A percentile compares a stretch with the other conserved stretches of the same genome.
phyloP scores from a whole-genome alignment of 306 rosid genomes.

The Astragalus glycyphyllos region DNA sequence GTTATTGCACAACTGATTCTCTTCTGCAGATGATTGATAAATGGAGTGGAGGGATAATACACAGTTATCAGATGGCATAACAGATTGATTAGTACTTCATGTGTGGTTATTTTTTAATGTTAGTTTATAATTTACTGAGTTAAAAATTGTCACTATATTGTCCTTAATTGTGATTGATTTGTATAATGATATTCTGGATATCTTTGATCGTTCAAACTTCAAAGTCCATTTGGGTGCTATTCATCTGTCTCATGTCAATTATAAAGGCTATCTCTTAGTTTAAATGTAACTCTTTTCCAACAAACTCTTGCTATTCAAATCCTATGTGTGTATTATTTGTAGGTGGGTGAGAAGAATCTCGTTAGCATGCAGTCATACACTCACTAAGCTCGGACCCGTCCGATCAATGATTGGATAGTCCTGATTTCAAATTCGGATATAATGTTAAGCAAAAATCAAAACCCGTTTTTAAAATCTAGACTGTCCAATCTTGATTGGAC shows the following conservation, averaged over 20 bases:
- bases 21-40: constrained; percentile 2
- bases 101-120: constrained; percentile 36
- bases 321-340: too few relatives aligned
- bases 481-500: too few relatives aligned
- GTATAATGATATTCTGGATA: not conserved
- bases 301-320: too few relatives aligned
- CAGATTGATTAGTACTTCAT: constrained; percentile 9
- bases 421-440: too few relatives aligned
- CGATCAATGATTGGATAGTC: too few relatives aligned
- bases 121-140: constrained; percentile 18
- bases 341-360: too few relatives aligned
- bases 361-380: too few relatives aligned
- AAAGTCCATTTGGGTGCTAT: not conserved
- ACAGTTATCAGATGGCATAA: constrained; percentile 15
- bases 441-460: too few relatives aligned
- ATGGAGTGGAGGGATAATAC: constrained; percentile 39
- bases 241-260: constrained; percentile 6
- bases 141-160: not conserved
- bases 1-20: constrained; percentile 22
- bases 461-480: too few relatives aligned
- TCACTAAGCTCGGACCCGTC: too few relatives aligned
- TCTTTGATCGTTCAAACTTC: not conserved
- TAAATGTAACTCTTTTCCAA: constrained; percentile 5
- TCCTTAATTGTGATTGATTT: constrained; percentile 5
- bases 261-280: not conserved